Evolutionary conservation across 1,139 yeast genomes (phyloP), one percentile per base, ranked within the genome.

Genomic region (Barnettozyma hawaiiensis): DNA sequence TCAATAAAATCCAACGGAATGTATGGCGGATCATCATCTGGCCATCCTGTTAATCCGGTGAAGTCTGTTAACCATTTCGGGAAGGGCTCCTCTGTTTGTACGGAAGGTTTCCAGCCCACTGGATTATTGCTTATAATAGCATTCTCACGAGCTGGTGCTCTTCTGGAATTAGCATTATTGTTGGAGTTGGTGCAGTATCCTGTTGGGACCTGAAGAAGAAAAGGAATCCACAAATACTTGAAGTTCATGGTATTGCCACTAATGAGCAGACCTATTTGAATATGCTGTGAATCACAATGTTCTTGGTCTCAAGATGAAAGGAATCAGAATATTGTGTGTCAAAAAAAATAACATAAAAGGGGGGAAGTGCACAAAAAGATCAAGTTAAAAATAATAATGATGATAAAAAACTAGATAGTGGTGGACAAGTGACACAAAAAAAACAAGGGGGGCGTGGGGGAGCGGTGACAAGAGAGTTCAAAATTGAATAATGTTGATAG

Each of bases 1-100:
- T 84, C 75, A 48, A 89, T 77, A 52, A 80, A 79, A 50, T 81
- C 85, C 48, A 85, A 64, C 2, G 95, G 90, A 26, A 89, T 81
- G 60, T 85, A 89, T 0, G 97, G 96, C 4, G 96, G 96, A 39
- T 81, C 78, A 42, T 76, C 60, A 1, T 81, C 90, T 0, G 97
- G 97, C 97, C 97, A 89, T 44, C 73, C 72, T 1, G 55, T 64
- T 39, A 86, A 59, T 0, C 90, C 90, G 0, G 96, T 87, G 50
- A 85, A 73, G 9, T 76, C 83, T 1, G 70, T 55, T 29, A 89
- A 71, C 97, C 97, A 89, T 33, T 68, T 49, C 0, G 97, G 97
- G 50, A 89, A 79, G 0, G 85, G 81, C 11, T 65, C 63, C 43
- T 55, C 58, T 7, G 58, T 60, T 35, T 47, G 49, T 7, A 48